phyloP scores from a whole-genome alignment of 1,284 basidiomycete species.

The Moniliella sp. region DNA sequence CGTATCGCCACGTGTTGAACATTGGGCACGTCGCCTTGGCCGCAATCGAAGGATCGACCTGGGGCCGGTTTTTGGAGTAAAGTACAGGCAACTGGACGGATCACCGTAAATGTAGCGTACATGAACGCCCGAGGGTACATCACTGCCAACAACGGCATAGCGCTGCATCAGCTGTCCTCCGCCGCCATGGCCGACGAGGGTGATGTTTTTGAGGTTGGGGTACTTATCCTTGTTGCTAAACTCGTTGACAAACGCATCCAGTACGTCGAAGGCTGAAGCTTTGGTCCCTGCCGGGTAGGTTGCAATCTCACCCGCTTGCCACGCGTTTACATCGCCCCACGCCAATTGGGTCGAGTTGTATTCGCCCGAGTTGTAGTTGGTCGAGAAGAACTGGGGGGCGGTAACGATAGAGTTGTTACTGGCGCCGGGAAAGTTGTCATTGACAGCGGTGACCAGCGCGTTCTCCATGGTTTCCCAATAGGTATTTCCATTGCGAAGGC shows the following conservation, averaged over 20 bases:
- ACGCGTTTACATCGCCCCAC: neutral
- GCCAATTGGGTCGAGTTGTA: neutral
- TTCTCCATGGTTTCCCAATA: slow-evolving; percentile 14
- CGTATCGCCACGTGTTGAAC: slow-evolving; percentile 30
- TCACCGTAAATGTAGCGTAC: slow-evolving; percentile 26
- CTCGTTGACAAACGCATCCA: neutral
- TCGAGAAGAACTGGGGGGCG: neutral
- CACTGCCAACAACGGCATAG: slow-evolving; percentile 20
- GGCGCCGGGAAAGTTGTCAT: slow-evolving; percentile 3
- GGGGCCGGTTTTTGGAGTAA: slow-evolving; percentile 20
- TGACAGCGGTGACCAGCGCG: slow-evolving; percentile 9
- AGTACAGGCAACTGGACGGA: slow-evolving; percentile 19
- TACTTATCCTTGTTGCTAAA: neutral
- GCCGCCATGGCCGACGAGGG: slow-evolving; percentile 5
- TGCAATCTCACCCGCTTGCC: neutral
- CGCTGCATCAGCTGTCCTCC: slow-evolving; percentile 26
- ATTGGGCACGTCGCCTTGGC: slow-evolving; percentile 8
- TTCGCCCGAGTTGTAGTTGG: neutral
- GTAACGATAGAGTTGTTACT: neutral
- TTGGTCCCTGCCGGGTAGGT: neutral
- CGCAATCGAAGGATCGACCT: slow-evolving; percentile 9
- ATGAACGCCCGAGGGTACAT: slow-evolving; percentile 5
- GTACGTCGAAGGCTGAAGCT: neutral
- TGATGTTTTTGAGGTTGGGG: neutral
- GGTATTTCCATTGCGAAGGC: slow-evolving; percentile 11